phyloP scores from a whole-genome alignment of 2,329 filamentous ascomycete species.

The Fusarium dlaminii region DNA sequence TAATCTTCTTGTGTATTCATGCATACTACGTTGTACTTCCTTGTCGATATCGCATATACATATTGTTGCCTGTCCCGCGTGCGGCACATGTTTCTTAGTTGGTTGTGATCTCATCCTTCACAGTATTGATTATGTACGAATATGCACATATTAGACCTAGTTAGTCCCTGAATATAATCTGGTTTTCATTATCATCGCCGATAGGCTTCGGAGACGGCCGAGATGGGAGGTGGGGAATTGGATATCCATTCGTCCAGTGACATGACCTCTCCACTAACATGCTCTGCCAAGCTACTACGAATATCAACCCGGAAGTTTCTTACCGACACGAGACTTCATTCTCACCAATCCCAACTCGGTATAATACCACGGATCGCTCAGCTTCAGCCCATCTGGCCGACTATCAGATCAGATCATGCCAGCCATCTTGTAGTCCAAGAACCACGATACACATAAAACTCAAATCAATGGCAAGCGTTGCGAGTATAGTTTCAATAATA shows the following conservation, averaged over 20 bases:
- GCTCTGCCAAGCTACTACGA: conserved; percentile 20
- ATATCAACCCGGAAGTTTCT: conserved; percentile 18
- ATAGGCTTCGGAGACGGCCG: conserved; percentile 26
- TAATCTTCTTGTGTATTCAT: conserved; percentile 9
- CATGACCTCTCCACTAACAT: conserved; percentile 1
- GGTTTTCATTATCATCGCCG: background rate
- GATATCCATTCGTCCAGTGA: conserved; percentile 8
- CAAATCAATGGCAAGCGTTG: background rate
- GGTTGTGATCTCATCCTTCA: background rate
- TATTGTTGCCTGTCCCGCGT: conserved; percentile 13
- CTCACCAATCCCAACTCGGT: conserved; percentile 7
- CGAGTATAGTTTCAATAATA: conserved; percentile 1
- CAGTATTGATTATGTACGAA: background rate
- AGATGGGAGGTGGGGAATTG: conserved; percentile 1
- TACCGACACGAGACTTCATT: conserved; percentile 15
- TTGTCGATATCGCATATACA: conserved; percentile 10
- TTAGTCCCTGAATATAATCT: conserved; percentile 6
- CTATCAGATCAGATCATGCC: background rate
- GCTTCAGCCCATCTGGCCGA: background rate
- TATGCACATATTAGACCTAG: background rate
- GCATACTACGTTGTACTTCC: conserved; percentile 6
- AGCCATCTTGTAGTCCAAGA: background rate
- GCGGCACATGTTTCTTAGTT: conserved; percentile 12
- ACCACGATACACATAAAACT: background rate
- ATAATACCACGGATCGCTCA: background rate